Percentiles rank a stretch among this genome's conserved stretches.
Evolutionary conservation across 768 basidiomycete species (phyloP).

Genomic region (Termitomyces sp.): DNA sequence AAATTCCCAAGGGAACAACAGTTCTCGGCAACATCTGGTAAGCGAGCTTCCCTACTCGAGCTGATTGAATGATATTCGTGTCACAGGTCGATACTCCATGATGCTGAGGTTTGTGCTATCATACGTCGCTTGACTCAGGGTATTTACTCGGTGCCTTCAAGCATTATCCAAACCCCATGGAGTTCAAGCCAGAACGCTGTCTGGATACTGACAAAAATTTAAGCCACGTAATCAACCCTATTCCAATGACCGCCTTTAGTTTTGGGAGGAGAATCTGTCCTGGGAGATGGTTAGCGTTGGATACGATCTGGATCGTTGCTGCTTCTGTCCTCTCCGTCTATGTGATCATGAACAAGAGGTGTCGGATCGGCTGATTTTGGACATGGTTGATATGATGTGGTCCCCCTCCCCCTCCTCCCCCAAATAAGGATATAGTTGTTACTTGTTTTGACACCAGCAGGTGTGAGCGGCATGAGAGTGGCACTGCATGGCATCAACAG

Average conservation of each 20-base stretch:
- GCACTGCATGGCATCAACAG: no score
- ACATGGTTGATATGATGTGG: no score
- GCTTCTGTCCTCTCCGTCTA: constrained; percentile 6
- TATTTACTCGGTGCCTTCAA: neutral
- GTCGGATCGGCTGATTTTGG: no score
- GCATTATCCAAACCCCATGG: constrained; percentile 8
- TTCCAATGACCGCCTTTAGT: constrained; percentile 6
- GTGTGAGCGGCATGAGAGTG: no score
- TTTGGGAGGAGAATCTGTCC: constrained; percentile 9
- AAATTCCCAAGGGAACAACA: constrained; percentile 11
- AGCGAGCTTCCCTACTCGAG: neutral
- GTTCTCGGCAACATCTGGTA: constrained; percentile 11
- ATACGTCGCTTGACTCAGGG: no score
- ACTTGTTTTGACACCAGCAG: no score
- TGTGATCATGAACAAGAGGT: no score
- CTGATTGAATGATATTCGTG: neutral
- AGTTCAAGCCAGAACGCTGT: constrained; percentile 8
- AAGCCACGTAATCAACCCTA: neutral
- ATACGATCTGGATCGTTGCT: constrained; percentile 8
- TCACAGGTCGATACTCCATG: constrained; percentile 4
- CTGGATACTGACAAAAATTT: constrained; percentile 1
- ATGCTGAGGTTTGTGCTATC: constrained; percentile 1
- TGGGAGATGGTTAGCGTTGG: constrained; percentile 5
- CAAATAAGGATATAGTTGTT: no score
- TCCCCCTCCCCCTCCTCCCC: no score